Evolutionary conservation across 2,329 filamentous ascomycete genomes (phyloP).

Genomic region (Curvularia lunata): DNA sequence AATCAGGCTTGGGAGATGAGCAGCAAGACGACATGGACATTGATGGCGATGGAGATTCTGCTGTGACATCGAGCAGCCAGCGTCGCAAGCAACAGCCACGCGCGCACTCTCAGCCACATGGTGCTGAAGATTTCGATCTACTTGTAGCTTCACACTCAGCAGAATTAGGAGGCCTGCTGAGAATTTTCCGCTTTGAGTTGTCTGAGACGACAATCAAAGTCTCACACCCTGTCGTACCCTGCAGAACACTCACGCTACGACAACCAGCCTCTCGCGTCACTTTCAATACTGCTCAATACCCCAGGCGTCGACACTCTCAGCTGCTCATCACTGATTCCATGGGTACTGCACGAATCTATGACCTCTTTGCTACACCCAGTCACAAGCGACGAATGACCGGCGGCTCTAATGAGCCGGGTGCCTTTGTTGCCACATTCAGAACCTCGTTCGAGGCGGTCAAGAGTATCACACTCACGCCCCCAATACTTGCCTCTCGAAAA

Average conservation of each 20-base stretch:
- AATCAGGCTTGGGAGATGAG: conserved; percentile 25
- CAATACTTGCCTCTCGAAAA: conserved; percentile 52
- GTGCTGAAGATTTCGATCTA: conserved; percentile 47
- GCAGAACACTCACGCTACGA: conserved; percentile 56
- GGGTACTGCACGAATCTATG: conserved; percentile 65
- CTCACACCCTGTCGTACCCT: conserved; percentile 51
- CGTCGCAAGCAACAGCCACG: conserved; percentile 31
- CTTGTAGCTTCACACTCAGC: conserved; percentile 52
- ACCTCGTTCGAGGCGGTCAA: conserved; percentile 44
- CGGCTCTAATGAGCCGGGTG: conserved; percentile 27
- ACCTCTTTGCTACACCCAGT: conserved; percentile 54
- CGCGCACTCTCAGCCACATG: conserved; percentile 27
- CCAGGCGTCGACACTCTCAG: conserved; percentile 60
- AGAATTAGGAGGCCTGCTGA: conserved; percentile 49
- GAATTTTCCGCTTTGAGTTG: conserved; percentile 51
- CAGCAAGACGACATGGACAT: conserved; percentile 48
- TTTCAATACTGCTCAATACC: conserved; percentile 62
- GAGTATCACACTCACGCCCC: conserved; percentile 28
- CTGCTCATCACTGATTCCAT: conserved; percentile 61
- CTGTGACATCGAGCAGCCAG: conserved; percentile 24
- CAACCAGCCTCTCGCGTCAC: conserved; percentile 58
- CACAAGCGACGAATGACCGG: conserved; percentile 31
- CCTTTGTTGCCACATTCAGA: conserved; percentile 43
- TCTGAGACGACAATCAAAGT: conserved; percentile 46
- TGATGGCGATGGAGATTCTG: conserved; percentile 33